These are phyloP conservation scores for Salix purpurea DNA, from an alignment of 345 rosid genomes.

Conservation along the genomic window DNA sequence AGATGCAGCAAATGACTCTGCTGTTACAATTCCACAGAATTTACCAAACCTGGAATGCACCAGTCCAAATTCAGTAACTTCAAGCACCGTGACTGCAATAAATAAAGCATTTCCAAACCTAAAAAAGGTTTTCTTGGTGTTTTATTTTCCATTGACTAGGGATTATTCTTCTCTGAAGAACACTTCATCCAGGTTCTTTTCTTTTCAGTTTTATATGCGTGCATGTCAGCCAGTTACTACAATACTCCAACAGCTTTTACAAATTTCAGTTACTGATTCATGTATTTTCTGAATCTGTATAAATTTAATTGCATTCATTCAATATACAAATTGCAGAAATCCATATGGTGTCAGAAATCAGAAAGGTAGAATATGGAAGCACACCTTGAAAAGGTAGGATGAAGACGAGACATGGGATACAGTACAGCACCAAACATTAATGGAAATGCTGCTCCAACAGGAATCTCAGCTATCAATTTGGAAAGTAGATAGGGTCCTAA, in stretches of 20 bases:
- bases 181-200: too few relatives aligned
- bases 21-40: slow-evolving; percentile 88
- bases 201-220: too few relatives aligned
- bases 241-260: too few relatives aligned
- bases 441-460: slow-evolving; percentile 94
- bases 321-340: too few relatives aligned
- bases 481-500: slow-evolving; percentile 92
- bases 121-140: background rate
- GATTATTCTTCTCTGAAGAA: too few relatives aligned
- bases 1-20: slow-evolving; percentile 95
- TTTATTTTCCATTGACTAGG: too few relatives aligned
- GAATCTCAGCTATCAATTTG: slow-evolving; percentile 87
- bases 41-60: slow-evolving; percentile 60
- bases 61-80: slow-evolving; percentile 14
- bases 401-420: slow-evolving; percentile 94
- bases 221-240: too few relatives aligned
- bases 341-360: slow-evolving; percentile 5
- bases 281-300: too few relatives aligned
- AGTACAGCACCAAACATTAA: slow-evolving; percentile 86
- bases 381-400: slow-evolving; percentile 78
- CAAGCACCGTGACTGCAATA: background rate
- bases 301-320: too few relatives aligned
- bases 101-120: background rate
- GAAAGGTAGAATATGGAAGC: slow-evolving; percentile 8
- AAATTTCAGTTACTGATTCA: too few relatives aligned